Base-by-base conservation (phyloP, 2,329 filamentous ascomycete genomes). In the Aspergillus sp. region DNA sequence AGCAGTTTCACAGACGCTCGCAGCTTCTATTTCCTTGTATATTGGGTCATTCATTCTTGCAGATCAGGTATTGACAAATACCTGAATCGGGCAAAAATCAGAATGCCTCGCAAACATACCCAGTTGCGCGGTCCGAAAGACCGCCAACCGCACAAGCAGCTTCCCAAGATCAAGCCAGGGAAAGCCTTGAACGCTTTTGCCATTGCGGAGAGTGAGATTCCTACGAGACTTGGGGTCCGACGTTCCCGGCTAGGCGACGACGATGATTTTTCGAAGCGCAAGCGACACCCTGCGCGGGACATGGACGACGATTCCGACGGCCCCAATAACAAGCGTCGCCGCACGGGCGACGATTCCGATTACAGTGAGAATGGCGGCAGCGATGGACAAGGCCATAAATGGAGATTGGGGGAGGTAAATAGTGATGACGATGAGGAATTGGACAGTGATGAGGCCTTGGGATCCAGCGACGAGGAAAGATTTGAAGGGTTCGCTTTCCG, bases 341-440 rank as follows among this genome's bases (percentile, higher is more conserved):
- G 65, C 49, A 73, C 65, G 16, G 64, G 65, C 20, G 72, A 70
- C 24, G 71, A 69, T 44, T 70, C 68, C 41, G 75, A 77, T 35
- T 69, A 76, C 24, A 79, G 81, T 57, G 78, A 83, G 14, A 88
- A 92, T 52, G 84, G 86, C 57, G 89, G 89, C 9, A 92, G 87
- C 60, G 92, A 96, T 65, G 90, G 87, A 55, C 89, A 92, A 55
- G 91, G 90, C 19, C 89, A 95, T 63, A 85, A 89, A 65, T 96
- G 90, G 90, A 86, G 81, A 46, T 78, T 95, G 47, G 91, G 92
- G 22, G 76, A 84, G 45, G 83, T 86, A 19, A 82, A 81, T 45
- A 82, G 81, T 42, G 84, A 87, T 49, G 80, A 87, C 56, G 86
- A 89, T 62, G 84, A 82, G 50, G 84, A 87, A 56, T 75, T 89